Evolutionary conservation across 352 stramenopile genomes (phyloP), one percentile per base, ranked within the genome.

Genomic region (Pythium oligandrum): DNA sequence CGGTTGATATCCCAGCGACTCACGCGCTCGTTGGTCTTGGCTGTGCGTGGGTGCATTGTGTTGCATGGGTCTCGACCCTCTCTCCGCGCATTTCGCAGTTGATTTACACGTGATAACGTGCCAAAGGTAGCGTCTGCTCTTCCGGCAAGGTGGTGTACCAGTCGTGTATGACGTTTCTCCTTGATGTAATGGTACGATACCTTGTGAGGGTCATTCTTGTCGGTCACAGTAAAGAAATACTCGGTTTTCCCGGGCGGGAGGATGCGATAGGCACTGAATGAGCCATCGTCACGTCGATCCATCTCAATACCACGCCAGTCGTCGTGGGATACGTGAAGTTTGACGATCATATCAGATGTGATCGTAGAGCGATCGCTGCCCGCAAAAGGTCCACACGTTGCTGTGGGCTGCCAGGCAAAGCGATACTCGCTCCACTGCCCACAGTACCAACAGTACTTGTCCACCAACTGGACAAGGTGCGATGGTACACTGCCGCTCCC

Each of bases 401-500:
- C 17, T 26, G 17, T 26, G 17, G 81, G 81, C 2, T 61, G 74
- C 78, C 81, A 89, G 12, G 73, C 69, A 46, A 91, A 91, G 32
- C 81, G 78, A 42, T 91, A 73, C 51, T 91, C 81, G 32, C 69
- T 66, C 81, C 81, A 91, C 43, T 85, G 69, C 2, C 76, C 81
- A 38, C 78, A 90, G 57, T 87, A 88, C 81, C 81, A 92, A 55
- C 81, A 92, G 26, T 73, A 81, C n/a, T 68, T 66, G 48, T 92
- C 78, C 1, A 88, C 75, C 36, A 87, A 71, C 31, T 52, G 64
- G 40, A 66, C 64, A 0, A 86, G 49, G 17, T 88, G 77, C 2
- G 67, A 12, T 3, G 79, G 74, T 36, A 88, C 81, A 5, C 70
- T 55, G 30, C 74, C 75, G 2, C 51, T 71, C 5, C 78, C 82